Base-by-base conservation (phyloP, 2,329 filamentous ascomycete species). In the Phaeosphaeriaceae sp. region DNA sequence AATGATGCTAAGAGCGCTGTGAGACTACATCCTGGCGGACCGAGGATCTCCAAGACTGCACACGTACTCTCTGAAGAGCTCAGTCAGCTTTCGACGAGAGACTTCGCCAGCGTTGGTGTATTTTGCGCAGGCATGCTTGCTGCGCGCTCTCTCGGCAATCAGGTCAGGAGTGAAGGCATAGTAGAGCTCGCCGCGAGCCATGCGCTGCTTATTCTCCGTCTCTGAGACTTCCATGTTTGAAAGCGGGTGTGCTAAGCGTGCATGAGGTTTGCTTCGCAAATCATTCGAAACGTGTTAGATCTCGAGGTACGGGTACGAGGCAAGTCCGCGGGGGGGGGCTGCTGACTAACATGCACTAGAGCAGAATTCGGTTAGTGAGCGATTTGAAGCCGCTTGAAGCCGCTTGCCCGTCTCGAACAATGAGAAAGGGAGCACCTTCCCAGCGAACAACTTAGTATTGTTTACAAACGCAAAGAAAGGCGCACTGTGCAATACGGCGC, bases 141-240 rank as follows among this genome's bases (percentile, higher is more conserved):
- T 92, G 15, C 88, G 83, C n/a, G 80, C 79, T 19, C 92, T 86
- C 42, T 84, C 88, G 0, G 84, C 86, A 1, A 86, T 78, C 3
- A 95, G 86, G 32, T 90, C 85, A 0, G 91, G 89, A 0, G 86
- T 86, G 71, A 94, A 94, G 44, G 90, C 87, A 67, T 88, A 85
- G 76, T 93, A 94, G 11, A 94, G 83, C 73, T 94, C 88, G 50
- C 90, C 90, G 15, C 83, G 81, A 49, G 80, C 77, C 89, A 92
- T 92, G 48, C 72, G 74, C 46, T 70, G 66, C 63, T 74, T 78
- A 65, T 80, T 79, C 53, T 23, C 19, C 9, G 10, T 7, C 9
- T 78, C 76, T 11, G 70, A 72, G 0, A 70, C 24, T 2, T 61
- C 59, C 74, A 76, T 73, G 24, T 19, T 43, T 22, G 9, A n/a